A percentile compares a stretch with the other conserved stretches of the same genome.
phyloP scores from a whole-genome alignment of 2,329 filamentous ascomycete genomes.

The Colletotrichum lupini region DNA sequence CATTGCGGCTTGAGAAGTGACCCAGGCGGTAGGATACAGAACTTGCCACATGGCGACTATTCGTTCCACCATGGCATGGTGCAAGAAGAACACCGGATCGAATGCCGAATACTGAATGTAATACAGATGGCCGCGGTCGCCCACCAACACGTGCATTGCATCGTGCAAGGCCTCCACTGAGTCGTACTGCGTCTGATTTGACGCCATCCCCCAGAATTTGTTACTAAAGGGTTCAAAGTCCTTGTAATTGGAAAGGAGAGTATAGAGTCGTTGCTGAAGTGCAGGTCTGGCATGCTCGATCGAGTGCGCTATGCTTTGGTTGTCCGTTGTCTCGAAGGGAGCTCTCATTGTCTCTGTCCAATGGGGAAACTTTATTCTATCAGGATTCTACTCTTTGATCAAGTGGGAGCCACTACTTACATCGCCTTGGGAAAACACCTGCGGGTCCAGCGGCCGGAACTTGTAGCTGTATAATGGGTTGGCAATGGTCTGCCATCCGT shows the following conservation, averaged over 20 bases:
- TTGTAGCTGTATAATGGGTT: conserved; percentile 72
- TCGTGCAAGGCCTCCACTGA: conserved; percentile 75
- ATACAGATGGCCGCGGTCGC: conserved; percentile 74
- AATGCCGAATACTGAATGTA: conserved; percentile 80
- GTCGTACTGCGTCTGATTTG: conserved; percentile 63
- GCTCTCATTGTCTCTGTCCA: conserved; percentile 64
- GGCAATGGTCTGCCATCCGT: conserved; percentile 63
- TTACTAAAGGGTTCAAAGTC: conserved; percentile 78
- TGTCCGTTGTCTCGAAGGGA: conserved; percentile 59
- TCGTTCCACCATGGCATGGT: conserved; percentile 81
- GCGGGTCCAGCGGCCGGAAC: conserved; percentile 69
- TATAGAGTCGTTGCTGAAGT: conserved; percentile 73
- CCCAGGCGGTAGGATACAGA: conserved; percentile 75
- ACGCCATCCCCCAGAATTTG: conserved; percentile 67
- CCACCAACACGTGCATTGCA: conserved; percentile 69
- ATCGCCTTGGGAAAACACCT: conserved; percentile 68
- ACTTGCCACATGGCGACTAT: conserved; percentile 82
- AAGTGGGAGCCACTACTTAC: conserved; percentile 56
- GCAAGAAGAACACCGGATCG: conserved; percentile 83
- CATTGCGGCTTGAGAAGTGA: conserved; percentile 65
- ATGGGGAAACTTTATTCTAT: conserved; percentile 62
- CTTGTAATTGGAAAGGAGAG: conserved; percentile 73
- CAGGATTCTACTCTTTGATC: not conserved
- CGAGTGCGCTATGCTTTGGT: conserved; percentile 63
- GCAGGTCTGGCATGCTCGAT: conserved; percentile 61